Conservation (phyloP, 2,329 filamentous ascomycete species). For the Hypoxylon sp. region DNA sequence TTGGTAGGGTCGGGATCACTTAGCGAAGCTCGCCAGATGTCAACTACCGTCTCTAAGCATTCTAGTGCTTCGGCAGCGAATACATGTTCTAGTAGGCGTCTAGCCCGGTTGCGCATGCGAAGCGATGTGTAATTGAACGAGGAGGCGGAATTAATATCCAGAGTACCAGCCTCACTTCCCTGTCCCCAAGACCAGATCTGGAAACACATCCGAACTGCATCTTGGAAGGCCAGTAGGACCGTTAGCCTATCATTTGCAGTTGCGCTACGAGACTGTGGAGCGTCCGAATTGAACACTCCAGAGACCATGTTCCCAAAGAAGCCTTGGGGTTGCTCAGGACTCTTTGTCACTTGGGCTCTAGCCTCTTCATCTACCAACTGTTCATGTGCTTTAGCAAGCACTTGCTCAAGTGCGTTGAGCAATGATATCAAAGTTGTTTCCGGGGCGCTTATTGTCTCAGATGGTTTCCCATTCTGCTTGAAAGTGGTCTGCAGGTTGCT, state of each 20-base stretch:
- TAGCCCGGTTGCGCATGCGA: slow-evolving; percentile 89
- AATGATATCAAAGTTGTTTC: slow-evolving; percentile 86
- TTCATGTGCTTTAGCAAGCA: slow-evolving; percentile 89
- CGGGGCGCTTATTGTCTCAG: slow-evolving; percentile 61
- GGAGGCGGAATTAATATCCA: slow-evolving; percentile 78
- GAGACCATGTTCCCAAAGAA: slow-evolving; percentile 97
- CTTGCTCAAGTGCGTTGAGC: slow-evolving; percentile 92
- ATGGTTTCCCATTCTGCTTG: slow-evolving; percentile 54
- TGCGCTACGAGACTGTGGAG: slow-evolving; percentile 80
- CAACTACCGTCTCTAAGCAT: slow-evolving; percentile 90
- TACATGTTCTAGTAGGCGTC: slow-evolving; percentile 90
- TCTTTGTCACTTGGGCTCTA: slow-evolving; percentile 77
- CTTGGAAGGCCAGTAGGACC: slow-evolving; percentile 95
- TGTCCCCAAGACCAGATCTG: slow-evolving; percentile 95
- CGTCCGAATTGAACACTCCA: slow-evolving; percentile 86
- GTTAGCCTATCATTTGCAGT: slow-evolving; percentile 96
- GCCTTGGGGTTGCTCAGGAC: slow-evolving; percentile 84
- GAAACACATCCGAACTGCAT: slow-evolving; percentile 92
- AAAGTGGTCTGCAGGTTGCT: slow-evolving; percentile 78
- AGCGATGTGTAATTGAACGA: slow-evolving; percentile 93
- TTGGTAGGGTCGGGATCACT: slow-evolving; percentile 64
- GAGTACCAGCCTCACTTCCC: slow-evolving; percentile 68
- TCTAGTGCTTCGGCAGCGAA: slow-evolving; percentile 94
- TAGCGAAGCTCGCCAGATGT: slow-evolving; percentile 78
- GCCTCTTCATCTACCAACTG: slow-evolving; percentile 83